Evolutionary conservation across 2,329 filamentous ascomycete species (phyloP).

Genomic region (Exophiala calicioides): DNA sequence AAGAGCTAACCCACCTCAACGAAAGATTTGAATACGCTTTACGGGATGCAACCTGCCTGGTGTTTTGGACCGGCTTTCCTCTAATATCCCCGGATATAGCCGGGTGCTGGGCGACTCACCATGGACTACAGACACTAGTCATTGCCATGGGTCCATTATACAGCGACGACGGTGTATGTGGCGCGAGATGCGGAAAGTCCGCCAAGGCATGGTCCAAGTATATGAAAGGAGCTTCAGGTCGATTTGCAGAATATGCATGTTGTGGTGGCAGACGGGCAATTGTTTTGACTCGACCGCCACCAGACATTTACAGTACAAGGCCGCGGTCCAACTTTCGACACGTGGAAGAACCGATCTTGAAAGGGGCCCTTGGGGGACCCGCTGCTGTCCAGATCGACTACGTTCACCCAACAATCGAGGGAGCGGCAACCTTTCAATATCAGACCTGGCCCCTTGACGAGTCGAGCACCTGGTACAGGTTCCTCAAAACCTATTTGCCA

Average conservation of each 20-base stretch:
- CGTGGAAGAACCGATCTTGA: slow-evolving; percentile 35
- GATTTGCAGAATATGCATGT: slow-evolving; percentile 33
- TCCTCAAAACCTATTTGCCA: background rate
- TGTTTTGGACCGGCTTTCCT: slow-evolving; percentile 35
- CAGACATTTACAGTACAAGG: slow-evolving; percentile 33
- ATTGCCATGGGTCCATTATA: slow-evolving; percentile 11
- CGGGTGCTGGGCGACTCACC: slow-evolving; percentile 25
- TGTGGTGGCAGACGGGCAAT: slow-evolving; percentile 31
- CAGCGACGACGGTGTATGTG: background rate
- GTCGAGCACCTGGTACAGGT: slow-evolving; percentile 22
- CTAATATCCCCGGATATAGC: slow-evolving; percentile 25
- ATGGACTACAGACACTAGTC: slow-evolving; percentile 1
- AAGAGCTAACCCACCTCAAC: slow-evolving; percentile 10
- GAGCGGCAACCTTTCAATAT: slow-evolving; percentile 33
- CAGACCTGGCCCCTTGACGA: slow-evolving; percentile 33
- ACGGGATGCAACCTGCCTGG: slow-evolving; percentile 23
- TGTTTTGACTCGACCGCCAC: slow-evolving; percentile 34
- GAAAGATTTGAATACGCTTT: slow-evolving; percentile 11
- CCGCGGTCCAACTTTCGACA: slow-evolving; percentile 32
- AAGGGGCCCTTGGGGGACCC: slow-evolving; percentile 22
- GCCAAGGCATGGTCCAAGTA: slow-evolving; percentile 3
- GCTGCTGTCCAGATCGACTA: slow-evolving; percentile 30
- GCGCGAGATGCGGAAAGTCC: background rate
- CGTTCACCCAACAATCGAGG: slow-evolving; percentile 33
- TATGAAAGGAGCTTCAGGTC: slow-evolving; percentile 21